Evolutionary conservation across 179 eudicot genomes (phyloP).

Genomic region (Corrigiola litoralis): DNA sequence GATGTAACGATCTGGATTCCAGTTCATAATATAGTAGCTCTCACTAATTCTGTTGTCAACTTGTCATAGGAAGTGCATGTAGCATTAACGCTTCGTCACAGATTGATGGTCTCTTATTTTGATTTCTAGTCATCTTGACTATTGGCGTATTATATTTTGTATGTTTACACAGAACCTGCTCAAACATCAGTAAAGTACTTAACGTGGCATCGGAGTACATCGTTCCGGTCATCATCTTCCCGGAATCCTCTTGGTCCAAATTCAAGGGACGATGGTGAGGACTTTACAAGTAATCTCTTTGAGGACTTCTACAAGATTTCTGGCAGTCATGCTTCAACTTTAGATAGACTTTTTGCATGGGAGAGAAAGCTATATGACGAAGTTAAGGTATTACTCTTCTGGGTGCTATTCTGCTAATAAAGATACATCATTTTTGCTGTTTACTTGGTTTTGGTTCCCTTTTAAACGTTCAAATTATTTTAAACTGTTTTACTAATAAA

Average conservation of each 20-base stretch:
- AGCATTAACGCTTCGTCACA: not conserved
- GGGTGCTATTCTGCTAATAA: not conserved
- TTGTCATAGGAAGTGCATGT: not conserved
- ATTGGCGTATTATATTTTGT: not conserved
- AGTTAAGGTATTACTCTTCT: conserved; percentile 70
- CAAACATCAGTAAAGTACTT: conserved; percentile 65
- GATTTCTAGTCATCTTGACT: not conserved
- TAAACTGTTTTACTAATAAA: too few relatives aligned
- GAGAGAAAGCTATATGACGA: conserved; percentile 94
- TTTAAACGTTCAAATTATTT: too few relatives aligned
- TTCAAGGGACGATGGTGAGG: conserved; percentile 60
- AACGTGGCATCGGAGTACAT: conserved; percentile 88
- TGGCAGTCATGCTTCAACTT: conserved; percentile 93
- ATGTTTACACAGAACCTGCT: conserved; percentile 52
- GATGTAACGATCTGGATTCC: too few relatives aligned
- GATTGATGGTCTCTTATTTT: not conserved
- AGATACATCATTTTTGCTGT: not conserved
- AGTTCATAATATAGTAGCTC: too few relatives aligned
- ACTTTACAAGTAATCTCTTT: conserved; percentile 48
- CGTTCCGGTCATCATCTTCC: conserved; percentile 76
- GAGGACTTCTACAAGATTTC: conserved; percentile 70
- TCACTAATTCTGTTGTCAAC: not conserved
- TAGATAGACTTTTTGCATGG: conserved; percentile 94
- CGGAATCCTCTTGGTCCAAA: conserved; percentile 58
- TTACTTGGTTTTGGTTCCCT: not conserved